Conservation (phyloP, 2,329 filamentous ascomycete species). For the Neoscytalidium dimidiatum region DNA sequence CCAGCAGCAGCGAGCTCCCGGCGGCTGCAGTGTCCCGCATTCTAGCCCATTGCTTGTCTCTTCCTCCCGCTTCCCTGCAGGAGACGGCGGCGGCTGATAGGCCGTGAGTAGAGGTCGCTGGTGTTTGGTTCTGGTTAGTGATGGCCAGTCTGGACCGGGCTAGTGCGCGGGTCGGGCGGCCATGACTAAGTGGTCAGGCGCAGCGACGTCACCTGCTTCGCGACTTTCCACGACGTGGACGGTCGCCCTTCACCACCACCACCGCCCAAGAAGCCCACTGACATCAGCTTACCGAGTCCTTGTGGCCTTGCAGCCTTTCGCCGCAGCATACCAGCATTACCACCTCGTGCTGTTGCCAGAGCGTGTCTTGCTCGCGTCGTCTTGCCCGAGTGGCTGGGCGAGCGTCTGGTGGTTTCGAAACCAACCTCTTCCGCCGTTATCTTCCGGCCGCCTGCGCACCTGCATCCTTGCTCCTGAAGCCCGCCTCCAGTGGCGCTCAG, state of each 20-base stretch:
- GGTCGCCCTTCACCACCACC: background rate
- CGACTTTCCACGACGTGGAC: background rate
- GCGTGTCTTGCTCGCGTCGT: background rate
- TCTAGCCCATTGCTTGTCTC: background rate
- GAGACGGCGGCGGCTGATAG: background rate
- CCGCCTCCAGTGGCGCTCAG: background rate
- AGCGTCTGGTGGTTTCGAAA: background rate
- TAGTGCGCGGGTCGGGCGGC: background rate
- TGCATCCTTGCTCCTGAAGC: background rate
- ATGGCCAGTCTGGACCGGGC: background rate
- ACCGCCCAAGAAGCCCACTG: background rate
- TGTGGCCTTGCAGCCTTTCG: background rate
- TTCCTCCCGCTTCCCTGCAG: slow-evolving; percentile 8
- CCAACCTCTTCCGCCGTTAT: background rate
- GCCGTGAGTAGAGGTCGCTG: no score
- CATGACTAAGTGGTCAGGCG: background rate
- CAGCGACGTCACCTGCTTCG: background rate
- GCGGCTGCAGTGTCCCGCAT: background rate
- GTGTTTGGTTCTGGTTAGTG: no score
- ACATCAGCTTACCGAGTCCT: slow-evolving; percentile 13
- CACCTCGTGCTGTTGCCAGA: background rate
- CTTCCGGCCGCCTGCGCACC: background rate
- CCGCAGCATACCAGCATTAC: background rate
- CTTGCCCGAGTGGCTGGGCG: slow-evolving; percentile 7
- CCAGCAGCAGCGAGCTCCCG: background rate